These are phyloP conservation scores for Mycosphaerelloides madeirae DNA, from an alignment of 2,329 filamentous ascomycete genomes.

Conservation along the genomic window DNA sequence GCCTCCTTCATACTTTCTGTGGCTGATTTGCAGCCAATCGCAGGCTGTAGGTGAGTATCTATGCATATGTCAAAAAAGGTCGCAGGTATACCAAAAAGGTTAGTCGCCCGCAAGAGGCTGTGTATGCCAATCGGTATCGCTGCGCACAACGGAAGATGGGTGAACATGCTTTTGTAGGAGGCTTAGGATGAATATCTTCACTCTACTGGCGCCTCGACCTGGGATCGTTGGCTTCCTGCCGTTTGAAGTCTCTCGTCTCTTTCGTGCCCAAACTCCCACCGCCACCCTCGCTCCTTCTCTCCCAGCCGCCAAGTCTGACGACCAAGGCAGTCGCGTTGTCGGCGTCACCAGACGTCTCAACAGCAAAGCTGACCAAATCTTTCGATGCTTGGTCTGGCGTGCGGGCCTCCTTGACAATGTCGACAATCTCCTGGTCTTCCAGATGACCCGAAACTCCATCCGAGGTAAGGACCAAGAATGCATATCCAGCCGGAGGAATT, in stretches of 20 bases:
- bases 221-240: slow-evolving; percentile 75
- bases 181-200: background rate
- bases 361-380: slow-evolving; percentile 79
- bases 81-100: no score
- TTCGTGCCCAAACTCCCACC: slow-evolving; percentile 85
- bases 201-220: slow-evolving; percentile 55
- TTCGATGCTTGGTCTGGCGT: slow-evolving; percentile 82
- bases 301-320: slow-evolving; percentile 61
- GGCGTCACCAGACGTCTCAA: slow-evolving; percentile 65
- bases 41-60: no score
- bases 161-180: no score
- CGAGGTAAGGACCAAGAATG: slow-evolving; percentile 80
- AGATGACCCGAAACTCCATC: slow-evolving; percentile 86
- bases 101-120: no score
- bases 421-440: slow-evolving; percentile 90
- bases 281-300: slow-evolving; percentile 73
- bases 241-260: slow-evolving; percentile 81
- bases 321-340: slow-evolving; percentile 63
- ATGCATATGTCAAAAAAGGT: no score
- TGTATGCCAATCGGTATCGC: no score
- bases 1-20: no score
- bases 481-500: slow-evolving; percentile 76
- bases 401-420: slow-evolving; percentile 86
- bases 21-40: no score
- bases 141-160: no score